These are phyloP conservation scores for Pulveroboletus sp. DNA, from an alignment of 768 basidiomycete species.

Conservation along the genomic window DNA sequence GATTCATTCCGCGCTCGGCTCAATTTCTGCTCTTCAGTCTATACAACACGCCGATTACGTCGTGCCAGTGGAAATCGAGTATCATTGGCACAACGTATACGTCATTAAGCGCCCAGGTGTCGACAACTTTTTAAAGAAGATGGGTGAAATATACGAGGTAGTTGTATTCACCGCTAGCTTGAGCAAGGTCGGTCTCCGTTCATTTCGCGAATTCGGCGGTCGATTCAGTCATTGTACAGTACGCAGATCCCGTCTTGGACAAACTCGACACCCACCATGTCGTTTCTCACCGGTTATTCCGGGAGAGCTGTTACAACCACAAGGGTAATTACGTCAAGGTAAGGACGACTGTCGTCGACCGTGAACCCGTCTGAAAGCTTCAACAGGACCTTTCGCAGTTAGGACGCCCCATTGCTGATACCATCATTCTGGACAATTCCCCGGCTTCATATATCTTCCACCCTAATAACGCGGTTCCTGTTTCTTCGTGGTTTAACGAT, in stretches of 20 bases:
- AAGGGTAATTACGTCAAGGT: conserved; percentile 99
- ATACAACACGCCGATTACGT: conserved; percentile 95
- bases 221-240: conserved; percentile 45
- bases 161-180: conserved; percentile 98
- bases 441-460: conserved; percentile 99
- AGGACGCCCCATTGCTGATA: conserved; percentile 88
- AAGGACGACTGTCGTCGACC: conserved; percentile 12
- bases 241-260: conserved; percentile 97
- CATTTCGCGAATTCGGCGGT: not conserved
- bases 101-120: conserved; percentile 99
- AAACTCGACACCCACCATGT: conserved; percentile 92
- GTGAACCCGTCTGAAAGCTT: conserved; percentile 1
- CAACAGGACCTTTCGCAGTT: conserved; percentile 96
- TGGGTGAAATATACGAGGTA: conserved; percentile 98
- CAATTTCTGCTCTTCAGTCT: conserved; percentile 48
- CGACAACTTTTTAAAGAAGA: conserved; percentile 92
- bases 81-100: conserved; percentile 97
- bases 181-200: conserved; percentile 72
- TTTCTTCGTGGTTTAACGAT: conserved; percentile 99
- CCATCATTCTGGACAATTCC: conserved; percentile 98
- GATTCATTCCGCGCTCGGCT: conserved; percentile 4
- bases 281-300: conserved; percentile 89
- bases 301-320: conserved; percentile 99
- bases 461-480: conserved; percentile 97
- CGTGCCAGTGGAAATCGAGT: conserved; percentile 98